These are phyloP conservation scores for Ophiostoma sp. DNA, from an alignment of 2,329 filamentous ascomycete genomes.

Conservation along the genomic window DNA sequence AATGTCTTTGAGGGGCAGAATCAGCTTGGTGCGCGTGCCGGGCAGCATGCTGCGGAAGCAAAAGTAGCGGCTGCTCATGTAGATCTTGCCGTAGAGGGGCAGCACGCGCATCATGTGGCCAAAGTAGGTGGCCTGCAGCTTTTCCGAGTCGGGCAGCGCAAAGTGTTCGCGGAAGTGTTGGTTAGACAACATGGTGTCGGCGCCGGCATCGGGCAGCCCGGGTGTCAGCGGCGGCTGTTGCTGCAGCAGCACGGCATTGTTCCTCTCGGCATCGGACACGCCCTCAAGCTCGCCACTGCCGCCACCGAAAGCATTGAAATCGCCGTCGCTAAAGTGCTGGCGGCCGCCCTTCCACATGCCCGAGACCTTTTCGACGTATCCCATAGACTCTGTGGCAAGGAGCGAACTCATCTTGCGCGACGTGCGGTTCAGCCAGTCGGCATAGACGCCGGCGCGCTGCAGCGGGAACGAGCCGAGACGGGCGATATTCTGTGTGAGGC, in stretches of 20 bases:
- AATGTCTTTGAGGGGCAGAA: conserved; percentile 83
- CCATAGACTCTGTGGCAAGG: conserved; percentile 86
- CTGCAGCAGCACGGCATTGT: background rate
- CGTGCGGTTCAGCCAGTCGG: conserved; percentile 73
- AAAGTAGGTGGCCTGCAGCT: conserved; percentile 82
- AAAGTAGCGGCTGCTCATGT: conserved; percentile 79
- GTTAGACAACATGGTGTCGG: conserved; percentile 62
- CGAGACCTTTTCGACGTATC: conserved; percentile 92
- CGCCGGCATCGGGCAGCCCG: conserved; percentile 37
- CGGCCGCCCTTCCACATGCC: conserved; percentile 93
- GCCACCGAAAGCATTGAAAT: conserved; percentile 25
- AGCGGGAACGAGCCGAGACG: conserved; percentile 69
- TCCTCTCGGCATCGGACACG: background rate
- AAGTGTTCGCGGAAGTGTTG: conserved; percentile 89
- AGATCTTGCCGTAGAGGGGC: conserved; percentile 93
- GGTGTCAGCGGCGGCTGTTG: conserved; percentile 38
- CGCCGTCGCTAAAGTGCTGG: conserved; percentile 72
- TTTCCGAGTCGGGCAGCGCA: conserved; percentile 76
- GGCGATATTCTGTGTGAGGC: conserved; percentile 45
- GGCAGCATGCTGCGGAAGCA: conserved; percentile 91
- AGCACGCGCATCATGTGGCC: conserved; percentile 85
- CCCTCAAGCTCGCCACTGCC: conserved; percentile 39
- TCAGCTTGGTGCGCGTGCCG: conserved; percentile 85
- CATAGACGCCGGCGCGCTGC: conserved; percentile 75
- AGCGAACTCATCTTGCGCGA: conserved; percentile 77